Conservation (phyloP, 169 alveolate genomes). For the Cryptosporidium ryanae region DNA sequence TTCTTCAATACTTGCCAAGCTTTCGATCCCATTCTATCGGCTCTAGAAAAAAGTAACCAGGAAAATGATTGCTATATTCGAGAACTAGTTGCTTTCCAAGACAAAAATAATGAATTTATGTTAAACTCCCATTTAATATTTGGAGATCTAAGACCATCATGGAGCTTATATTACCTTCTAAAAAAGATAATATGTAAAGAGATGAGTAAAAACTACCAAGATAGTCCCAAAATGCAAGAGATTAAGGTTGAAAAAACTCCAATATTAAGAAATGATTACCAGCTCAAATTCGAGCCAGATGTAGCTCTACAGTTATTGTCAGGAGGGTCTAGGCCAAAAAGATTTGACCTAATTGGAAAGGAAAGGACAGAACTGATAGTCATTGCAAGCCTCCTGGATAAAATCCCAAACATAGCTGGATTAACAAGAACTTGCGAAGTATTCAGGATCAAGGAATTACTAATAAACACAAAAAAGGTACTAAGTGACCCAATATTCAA, state of each 20-base stretch:
- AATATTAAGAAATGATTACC: conserved; percentile 42
- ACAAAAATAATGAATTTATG: not conserved
- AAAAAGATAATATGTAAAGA: conserved; percentile 15
- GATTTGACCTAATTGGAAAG: not conserved
- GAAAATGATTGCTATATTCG: not conserved
- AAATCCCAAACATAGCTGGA: conserved; percentile 92
- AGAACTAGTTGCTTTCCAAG: conserved; percentile 37
- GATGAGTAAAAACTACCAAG: conserved; percentile 46
- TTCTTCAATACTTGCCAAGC: conserved; percentile 19
- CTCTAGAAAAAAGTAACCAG: not conserved
- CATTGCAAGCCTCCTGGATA: conserved; percentile 89
- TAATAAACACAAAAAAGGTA: conserved; percentile 77
- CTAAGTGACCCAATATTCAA: conserved; percentile 84
- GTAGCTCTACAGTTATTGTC: conserved; percentile 1
- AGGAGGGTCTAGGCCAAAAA: conserved; percentile 45
- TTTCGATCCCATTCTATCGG: conserved; percentile 10
- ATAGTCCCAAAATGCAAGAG: not conserved
- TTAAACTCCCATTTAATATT: conserved; percentile 22
- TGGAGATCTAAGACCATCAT: conserved; percentile 66
- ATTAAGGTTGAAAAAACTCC: not conserved
- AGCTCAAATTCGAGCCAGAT: conserved; percentile 77
- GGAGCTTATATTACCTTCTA: conserved; percentile 58
- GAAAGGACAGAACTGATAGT: conserved; percentile 86
- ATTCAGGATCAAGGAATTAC: conserved; percentile 81
- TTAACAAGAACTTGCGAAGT: conserved; percentile 91